Evolutionary conservation across 306 rosid species (phyloP).

Genomic region (Benincasa hispida): DNA sequence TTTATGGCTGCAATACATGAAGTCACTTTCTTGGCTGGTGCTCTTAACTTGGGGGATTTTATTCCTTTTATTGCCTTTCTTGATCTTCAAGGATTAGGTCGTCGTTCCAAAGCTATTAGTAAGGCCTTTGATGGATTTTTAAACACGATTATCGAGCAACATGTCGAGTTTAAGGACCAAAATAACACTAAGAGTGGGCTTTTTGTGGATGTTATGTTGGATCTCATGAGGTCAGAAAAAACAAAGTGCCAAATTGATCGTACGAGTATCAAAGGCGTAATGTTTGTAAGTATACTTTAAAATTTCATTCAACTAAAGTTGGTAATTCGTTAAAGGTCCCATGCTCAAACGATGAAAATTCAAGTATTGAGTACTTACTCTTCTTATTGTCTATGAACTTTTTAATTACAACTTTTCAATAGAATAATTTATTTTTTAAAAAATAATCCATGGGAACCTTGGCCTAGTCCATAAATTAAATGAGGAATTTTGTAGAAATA

Average conservation of each 20-base stretch:
- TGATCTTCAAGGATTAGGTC: conserved; percentile 45
- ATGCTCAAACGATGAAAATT: too few species aligned
- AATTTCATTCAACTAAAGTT: too few species aligned
- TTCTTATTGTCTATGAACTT: too few species aligned
- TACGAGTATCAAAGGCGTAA: conserved; percentile 38
- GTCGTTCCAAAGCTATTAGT: conserved; percentile 23
- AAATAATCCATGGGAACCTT: too few species aligned
- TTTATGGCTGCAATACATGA: conserved; percentile 29
- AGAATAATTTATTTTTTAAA: too few species aligned
- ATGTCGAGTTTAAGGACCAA: not conserved
- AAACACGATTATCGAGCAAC: conserved; percentile 35
- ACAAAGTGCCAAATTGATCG: conserved; percentile 35
- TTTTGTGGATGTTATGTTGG: conserved; percentile 24
- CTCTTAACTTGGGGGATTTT: conserved; percentile 35
- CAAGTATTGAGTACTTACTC: too few species aligned
- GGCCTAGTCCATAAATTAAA: too few species aligned
- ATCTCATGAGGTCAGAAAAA: conserved; percentile 25
- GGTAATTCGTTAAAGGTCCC: too few species aligned
- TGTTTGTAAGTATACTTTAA: conserved; percentile 21
- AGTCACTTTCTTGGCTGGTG: conserved; percentile 15
- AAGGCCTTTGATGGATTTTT: conserved; percentile 41
- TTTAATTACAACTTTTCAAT: too few species aligned
- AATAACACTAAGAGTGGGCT: not conserved
- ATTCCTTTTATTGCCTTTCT: conserved; percentile 35
- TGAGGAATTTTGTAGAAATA: too few species aligned